Evolutionary conservation across 1,139 yeast genomes (phyloP), one percentile per base, ranked within the genome.

Genomic region (Taphrina flavorubra): DNA sequence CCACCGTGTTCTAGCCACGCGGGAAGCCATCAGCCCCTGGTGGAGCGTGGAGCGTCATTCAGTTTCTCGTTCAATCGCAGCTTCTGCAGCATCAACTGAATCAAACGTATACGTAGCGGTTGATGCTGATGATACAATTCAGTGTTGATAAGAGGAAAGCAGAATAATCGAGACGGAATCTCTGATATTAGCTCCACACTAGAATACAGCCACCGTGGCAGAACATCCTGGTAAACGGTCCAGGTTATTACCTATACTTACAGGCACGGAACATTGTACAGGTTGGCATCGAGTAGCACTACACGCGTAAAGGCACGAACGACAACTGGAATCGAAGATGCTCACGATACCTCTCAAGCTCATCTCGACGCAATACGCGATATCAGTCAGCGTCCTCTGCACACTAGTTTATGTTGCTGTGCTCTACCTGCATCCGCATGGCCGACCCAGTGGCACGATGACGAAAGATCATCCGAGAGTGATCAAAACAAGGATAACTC

Each of bases 401-500:
- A 77, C 79, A 1, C 53, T 70, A 20, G 49, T 71, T 10, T 78
- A 78, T 70, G 80, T 78, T 13, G 78, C 78, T n/a, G 73, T 75
- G 13, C 72, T 78, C 40, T 78, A 78, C 63, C 49, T 76, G 18
- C 74, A 75, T 31, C 70, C 72, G 6, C 31, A 65, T 16, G 76
- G 79, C 8, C 68, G 80, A 51, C 79, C 79, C 1, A 73, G 77
- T 16, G 64, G 71, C 8, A 69, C 72, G 10, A 71, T 71, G 44
- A 70, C 72, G 11, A 70, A 80, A 47, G 77, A 78, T 64, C 77
- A 77, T 69, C 75, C 76, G 1, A 65, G 71, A 13, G 80, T 82
- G 68, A 78, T 86, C 39, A 73, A 81, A 40, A 71, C 69, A 16
- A 78, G 86, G 39, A 78, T 84, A 18, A 69, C 76, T 1, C 65